Evolutionary conservation across 805 yeast genomes (phyloP).

Genomic region (Torulaspora quercuum): DNA sequence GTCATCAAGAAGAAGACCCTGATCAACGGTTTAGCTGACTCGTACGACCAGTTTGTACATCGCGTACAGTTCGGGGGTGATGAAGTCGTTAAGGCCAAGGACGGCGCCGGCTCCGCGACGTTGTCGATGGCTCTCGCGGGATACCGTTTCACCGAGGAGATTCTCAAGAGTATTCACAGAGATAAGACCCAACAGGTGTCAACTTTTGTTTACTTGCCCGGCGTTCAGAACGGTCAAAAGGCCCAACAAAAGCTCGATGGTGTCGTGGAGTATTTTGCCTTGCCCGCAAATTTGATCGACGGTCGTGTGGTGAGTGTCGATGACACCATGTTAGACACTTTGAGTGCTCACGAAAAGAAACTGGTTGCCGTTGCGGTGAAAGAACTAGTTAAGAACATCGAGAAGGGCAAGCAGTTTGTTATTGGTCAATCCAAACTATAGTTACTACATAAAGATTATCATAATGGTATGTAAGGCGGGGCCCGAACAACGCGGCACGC

Average conservation of each 20-base stretch:
- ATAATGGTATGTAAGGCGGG: too few relatives aligned
- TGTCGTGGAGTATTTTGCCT: constrained; percentile 50
- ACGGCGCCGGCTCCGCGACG: constrained; percentile 82
- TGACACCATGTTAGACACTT: constrained; percentile 45
- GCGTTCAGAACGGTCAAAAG: constrained; percentile 46
- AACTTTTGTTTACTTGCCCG: constrained; percentile 53
- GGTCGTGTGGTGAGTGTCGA: constrained; percentile 55
- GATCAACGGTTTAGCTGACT: constrained; percentile 40
- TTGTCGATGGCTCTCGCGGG: constrained; percentile 86
- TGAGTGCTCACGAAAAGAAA: constrained; percentile 48
- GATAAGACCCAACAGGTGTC: constrained; percentile 32
- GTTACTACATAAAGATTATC: too few relatives aligned
- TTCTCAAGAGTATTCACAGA: constrained; percentile 43
- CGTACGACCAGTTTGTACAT: constrained; percentile 61
- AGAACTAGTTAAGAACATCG: constrained; percentile 53
- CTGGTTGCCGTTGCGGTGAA: constrained; percentile 51
- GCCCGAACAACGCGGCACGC: too few relatives aligned
- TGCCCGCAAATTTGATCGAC: constrained; percentile 54
- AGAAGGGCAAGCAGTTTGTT: constrained; percentile 54
- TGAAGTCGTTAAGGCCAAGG: constrained; percentile 81
- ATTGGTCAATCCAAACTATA: constrained; percentile 25
- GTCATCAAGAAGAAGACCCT: constrained; percentile 56
- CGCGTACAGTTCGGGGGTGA: constrained; percentile 87
- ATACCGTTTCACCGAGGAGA: constrained; percentile 65
- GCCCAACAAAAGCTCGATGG: constrained; percentile 39